Percentiles rank a stretch among this genome's conserved stretches.
Evolutionary conservation across 2,329 filamentous ascomycete genomes (phyloP).

Genomic region (Trichoderma cornu-damae): DNA sequence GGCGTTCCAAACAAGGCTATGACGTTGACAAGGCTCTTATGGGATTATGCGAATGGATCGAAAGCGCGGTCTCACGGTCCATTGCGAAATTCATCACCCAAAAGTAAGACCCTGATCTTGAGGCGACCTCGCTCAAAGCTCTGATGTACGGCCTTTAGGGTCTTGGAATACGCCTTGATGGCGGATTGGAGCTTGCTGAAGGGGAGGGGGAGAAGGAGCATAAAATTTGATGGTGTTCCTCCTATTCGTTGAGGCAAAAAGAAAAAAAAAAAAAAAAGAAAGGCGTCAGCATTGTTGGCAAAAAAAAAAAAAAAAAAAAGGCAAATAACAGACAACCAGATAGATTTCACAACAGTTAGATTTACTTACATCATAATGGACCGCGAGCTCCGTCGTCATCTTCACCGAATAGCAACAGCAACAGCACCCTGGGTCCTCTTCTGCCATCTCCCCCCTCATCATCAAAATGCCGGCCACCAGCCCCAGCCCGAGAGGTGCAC

Average conservation of each 20-base stretch:
- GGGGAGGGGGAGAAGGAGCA: not conserved
- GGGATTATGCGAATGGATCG: slow-evolving; percentile 26
- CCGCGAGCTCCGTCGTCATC: not conserved
- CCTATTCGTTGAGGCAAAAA: not conserved
- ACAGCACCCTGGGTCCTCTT: not conserved
- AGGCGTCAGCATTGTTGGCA: slow-evolving; percentile 6
- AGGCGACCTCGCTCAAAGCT: slow-evolving; percentile 23
- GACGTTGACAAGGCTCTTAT: slow-evolving; percentile 34
- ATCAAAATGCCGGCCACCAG: slow-evolving; percentile 15
- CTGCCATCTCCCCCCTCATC: not conserved
- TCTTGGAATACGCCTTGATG: slow-evolving; percentile 5
- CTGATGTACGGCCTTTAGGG: slow-evolving; percentile 29
- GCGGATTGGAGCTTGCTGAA: not conserved
- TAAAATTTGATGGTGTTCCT: not conserved
- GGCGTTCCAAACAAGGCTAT: slow-evolving; percentile 26
- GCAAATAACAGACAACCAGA: not conserved
- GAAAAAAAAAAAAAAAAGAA: too few species aligned
- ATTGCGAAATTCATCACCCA: slow-evolving; percentile 19
- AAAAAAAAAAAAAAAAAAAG: too few species aligned
- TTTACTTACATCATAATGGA: slow-evolving; percentile 8
- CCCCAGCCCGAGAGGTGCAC: slow-evolving; percentile 15
- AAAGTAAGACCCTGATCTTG: slow-evolving; percentile 28
- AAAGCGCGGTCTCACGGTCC: slow-evolving; percentile 19
- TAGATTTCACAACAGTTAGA: slow-evolving; percentile 12
- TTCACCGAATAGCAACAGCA: not conserved